These are phyloP conservation scores for Raddia distichophylla DNA, from an alignment of 176 grass and related monocot genomes.

Conservation along the genomic window DNA sequence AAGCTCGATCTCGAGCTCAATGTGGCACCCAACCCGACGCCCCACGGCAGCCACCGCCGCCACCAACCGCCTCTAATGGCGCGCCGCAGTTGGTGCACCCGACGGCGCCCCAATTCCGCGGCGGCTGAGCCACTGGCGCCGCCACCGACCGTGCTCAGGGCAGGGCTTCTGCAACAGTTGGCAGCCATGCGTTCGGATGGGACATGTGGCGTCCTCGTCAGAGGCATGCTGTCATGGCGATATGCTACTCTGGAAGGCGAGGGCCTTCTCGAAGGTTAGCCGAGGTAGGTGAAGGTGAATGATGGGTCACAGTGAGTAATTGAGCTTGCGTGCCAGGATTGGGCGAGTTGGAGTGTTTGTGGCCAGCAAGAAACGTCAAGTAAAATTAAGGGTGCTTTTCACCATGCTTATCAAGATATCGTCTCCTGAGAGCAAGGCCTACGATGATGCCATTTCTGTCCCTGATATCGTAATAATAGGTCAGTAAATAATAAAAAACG, in stretches of 20 bases:
- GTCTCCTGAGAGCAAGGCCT: background rate
- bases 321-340: constrained; percentile 19
- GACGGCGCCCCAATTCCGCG: background rate
- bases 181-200: background rate
- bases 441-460: no score
- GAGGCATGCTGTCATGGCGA: background rate
- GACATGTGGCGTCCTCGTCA: background rate
- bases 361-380: background rate
- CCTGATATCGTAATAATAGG: no score
- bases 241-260: no score
- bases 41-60: background rate
- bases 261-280: no score
- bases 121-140: background rate
- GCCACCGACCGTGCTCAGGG: background rate
- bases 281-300: constrained; percentile 26
- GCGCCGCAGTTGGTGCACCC: background rate
- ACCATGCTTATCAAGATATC: background rate
- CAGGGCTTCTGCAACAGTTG: background rate
- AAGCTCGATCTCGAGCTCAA: background rate
- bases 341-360: background rate
- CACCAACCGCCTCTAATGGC: background rate
- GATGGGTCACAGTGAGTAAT: background rate
- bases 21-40: background rate
- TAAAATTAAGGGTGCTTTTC: background rate
- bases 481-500: no score